These are phyloP conservation scores for Coprinopsis sp. DNA, from an alignment of 768 basidiomycete genomes.

Conservation along the genomic window DNA sequence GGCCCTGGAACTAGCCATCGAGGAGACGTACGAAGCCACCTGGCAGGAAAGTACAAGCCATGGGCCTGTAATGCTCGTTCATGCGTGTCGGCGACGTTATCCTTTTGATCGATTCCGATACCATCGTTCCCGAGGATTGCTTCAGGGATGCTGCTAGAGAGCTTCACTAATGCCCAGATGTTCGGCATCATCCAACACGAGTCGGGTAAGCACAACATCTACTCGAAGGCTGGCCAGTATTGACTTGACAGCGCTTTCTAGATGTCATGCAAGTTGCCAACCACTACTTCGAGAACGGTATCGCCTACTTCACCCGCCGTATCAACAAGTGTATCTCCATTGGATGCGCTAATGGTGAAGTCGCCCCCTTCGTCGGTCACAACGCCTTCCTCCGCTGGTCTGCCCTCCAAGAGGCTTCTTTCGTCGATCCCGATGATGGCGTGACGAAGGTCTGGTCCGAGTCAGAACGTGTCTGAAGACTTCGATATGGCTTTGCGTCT, in stretches of 20 bases:
- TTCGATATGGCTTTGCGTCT: constrained; percentile 77
- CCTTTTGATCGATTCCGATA: constrained; percentile 79
- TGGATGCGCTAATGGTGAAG: constrained; percentile 76
- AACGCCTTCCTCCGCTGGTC: constrained; percentile 90
- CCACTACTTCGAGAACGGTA: constrained; percentile 89
- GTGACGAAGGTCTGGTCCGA: constrained; percentile 79
- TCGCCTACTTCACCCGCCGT: constrained; percentile 82
- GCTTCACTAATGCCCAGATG: constrained; percentile 64
- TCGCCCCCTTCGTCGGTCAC: constrained; percentile 82
- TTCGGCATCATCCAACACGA: constrained; percentile 90
- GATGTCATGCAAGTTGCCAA: constrained; percentile 89
- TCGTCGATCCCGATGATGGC: constrained; percentile 61
- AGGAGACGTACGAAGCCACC: constrained; percentile 61
- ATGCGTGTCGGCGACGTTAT: constrained; percentile 76
- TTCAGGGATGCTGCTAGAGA: not conserved
- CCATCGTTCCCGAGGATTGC: constrained; percentile 65
- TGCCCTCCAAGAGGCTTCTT: constrained; percentile 82
- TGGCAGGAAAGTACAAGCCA: constrained; percentile 58
- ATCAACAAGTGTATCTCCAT: constrained; percentile 83
- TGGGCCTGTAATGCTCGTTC: constrained; percentile 76
- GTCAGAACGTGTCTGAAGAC: constrained; percentile 75
- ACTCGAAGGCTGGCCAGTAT: not conserved
- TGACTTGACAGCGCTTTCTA: constrained; percentile 16
- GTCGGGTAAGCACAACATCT: constrained; percentile 56
- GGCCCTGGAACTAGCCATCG: constrained; percentile 68